Base-by-base conservation (phyloP, 441 rosid genomes). In the Populus hybrid region DNA sequence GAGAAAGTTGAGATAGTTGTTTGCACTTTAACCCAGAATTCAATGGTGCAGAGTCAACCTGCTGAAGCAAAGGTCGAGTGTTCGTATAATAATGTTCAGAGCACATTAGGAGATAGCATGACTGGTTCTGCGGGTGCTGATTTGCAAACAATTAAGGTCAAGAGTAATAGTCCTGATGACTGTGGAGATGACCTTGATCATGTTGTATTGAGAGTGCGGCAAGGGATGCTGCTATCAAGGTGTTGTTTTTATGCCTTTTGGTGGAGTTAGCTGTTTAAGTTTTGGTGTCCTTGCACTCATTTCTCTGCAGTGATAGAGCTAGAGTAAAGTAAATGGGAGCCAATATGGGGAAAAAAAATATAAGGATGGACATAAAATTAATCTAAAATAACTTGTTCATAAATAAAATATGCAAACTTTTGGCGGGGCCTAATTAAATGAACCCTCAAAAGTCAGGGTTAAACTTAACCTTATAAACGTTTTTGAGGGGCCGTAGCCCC, bases 151-250 rank as follows among this genome's bases (percentile, higher is more conserved):
- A 40, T 68, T 28, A 84, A 82, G 38, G 40, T 73, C 64, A 9
- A 11, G 35, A 72, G 64, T 68, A 36, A 31, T 67, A 69, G 23
- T 53, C 42, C 77, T 70, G 35, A 66, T 75, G 82, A 79, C 42
- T 63, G 66, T 76, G 53, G 56, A 24, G 89, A 83, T 77, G 80
- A 73, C 78, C 90, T 90, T 70, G 93, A 92, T 80, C 91, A 89
- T 75, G 83, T 89, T 83, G 78, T 83, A 59, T 82, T 92, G 50
- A 86, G 83, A 81, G 89, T 86, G 72, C 85, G 89, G 24, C 84
- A 68, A 74, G 73, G 74, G 79, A 73, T 87, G 84, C 88, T 90
- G 77, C 80, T 79, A 33, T 14, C 65, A 81, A 88, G 96, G 94
- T 92, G 73, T 61, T 68, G 31, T 64, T 71, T 74, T 1, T 6